These are phyloP conservation scores for Colletotrichum navitas DNA, from an alignment of 2,329 filamentous ascomycete species.

Conservation along the genomic window DNA sequence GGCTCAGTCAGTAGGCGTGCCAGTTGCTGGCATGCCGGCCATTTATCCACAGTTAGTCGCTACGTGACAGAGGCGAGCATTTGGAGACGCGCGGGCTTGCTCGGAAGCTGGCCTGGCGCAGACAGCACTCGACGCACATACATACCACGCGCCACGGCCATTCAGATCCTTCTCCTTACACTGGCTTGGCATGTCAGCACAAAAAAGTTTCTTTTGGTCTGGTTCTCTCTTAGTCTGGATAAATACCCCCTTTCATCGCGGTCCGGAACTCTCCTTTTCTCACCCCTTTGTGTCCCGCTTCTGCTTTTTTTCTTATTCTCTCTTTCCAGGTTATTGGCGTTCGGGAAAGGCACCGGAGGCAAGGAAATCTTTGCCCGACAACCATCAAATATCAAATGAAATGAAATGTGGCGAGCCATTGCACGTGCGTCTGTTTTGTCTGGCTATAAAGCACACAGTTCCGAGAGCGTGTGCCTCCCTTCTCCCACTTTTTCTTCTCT, in stretches of 20 bases:
- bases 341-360: background rate
- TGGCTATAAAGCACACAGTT: background rate
- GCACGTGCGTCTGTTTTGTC: slow-evolving; percentile 12
- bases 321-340: slow-evolving; percentile 9
- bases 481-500: no score
- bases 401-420: slow-evolving; percentile 3
- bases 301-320: background rate
- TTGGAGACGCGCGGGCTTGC: background rate
- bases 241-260: slow-evolving; percentile 38
- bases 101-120: background rate
- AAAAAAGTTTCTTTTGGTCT: slow-evolving; percentile 4
- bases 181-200: background rate
- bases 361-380: background rate
- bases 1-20: background rate
- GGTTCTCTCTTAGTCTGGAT: slow-evolving; percentile 37
- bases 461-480: no score
- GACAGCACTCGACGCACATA: background rate
- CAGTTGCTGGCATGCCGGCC: background rate
- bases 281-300: background rate
- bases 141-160: background rate
- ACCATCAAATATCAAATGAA: background rate
- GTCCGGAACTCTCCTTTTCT: slow-evolving; percentile 9
- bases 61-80: background rate
- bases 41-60: background rate
- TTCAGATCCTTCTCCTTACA: background rate